phyloP scores from a whole-genome alignment of 2,329 filamentous ascomycete genomes.

The Huntiella abstrusa region DNA sequence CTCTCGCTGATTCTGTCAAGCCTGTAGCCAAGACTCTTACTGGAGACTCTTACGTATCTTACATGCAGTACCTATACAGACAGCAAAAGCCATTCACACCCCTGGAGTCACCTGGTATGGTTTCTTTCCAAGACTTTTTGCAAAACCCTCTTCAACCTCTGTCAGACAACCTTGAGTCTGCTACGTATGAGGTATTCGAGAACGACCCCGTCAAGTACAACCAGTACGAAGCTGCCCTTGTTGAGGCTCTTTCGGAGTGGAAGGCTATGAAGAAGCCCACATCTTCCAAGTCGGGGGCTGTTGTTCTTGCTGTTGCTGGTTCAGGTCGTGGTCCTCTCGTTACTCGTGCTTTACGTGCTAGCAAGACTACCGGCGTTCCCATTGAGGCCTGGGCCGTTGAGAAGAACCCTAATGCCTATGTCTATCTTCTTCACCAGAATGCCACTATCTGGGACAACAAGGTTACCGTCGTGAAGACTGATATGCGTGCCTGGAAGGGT shows the following conservation, averaged over 20 bases:
- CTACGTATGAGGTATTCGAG: constrained; percentile 97
- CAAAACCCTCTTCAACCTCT: constrained; percentile 88
- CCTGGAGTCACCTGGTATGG: constrained; percentile 32
- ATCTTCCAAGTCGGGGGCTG: constrained; percentile 47
- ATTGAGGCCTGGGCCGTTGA: constrained; percentile 86
- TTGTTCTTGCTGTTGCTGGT: constrained; percentile 81
- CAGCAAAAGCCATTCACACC: constrained; percentile 48
- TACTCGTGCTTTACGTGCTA: constrained; percentile 67
- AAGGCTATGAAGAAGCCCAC: constrained; percentile 51
- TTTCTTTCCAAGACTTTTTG: constrained; percentile 71
- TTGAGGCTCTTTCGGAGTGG: constrained; percentile 68
- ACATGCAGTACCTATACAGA: constrained; percentile 67
- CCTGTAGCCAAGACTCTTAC: constrained; percentile 14
- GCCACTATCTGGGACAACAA: constrained; percentile 57
- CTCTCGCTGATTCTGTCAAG: constrained; percentile 45
- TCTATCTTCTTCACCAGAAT: constrained; percentile 78
- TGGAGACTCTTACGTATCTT: constrained; percentile 43
- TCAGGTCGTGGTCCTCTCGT: constrained; percentile 86
- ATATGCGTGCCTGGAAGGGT: constrained; percentile 94
- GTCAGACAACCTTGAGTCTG: constrained; percentile 88
- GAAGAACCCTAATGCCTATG: constrained; percentile 96
- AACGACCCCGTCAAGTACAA: constrained; percentile 96
- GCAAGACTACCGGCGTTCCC: constrained; percentile 51
- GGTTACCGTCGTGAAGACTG: constrained; percentile 81
- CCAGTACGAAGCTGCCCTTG: constrained; percentile 77